phyloP scores from a whole-genome alignment of 805 yeast species.

The Barnettozyma salicaria region DNA sequence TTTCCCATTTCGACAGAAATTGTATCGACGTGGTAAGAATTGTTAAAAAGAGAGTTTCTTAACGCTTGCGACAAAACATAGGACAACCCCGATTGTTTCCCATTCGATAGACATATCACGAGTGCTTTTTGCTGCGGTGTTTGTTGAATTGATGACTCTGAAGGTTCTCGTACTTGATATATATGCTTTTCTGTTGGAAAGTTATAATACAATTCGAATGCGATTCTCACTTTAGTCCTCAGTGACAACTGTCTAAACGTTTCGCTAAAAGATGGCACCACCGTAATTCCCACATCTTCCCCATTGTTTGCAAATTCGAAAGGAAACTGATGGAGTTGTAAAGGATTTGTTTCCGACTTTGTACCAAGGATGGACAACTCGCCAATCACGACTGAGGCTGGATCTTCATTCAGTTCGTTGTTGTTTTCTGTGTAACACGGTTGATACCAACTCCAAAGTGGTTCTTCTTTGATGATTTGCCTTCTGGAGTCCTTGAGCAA shows the following conservation, averaged over 20 bases:
- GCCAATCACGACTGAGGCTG: conserved; percentile 10
- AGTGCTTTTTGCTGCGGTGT: background rate
- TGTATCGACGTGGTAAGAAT: background rate
- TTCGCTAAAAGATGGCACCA: background rate
- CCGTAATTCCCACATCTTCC: background rate
- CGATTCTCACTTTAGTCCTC: conserved; percentile 30
- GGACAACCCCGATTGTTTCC: background rate
- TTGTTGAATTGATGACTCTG: background rate
- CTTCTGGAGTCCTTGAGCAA: conserved; percentile 18
- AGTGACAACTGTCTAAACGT: conserved; percentile 29
- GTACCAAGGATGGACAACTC: conserved; percentile 21
- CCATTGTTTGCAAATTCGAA: background rate
- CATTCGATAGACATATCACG: background rate
- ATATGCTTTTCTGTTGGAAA: conserved; percentile 32
- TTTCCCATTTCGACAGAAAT: conserved; percentile 33
- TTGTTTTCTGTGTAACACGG: conserved; percentile 3
- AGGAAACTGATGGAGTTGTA: conserved; percentile 19
- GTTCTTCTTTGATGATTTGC: conserved; percentile 14
- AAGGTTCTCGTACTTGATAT: conserved; percentile 27
- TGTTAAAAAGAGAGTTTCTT: background rate
- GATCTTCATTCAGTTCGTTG: background rate
- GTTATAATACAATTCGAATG: conserved; percentile 33
- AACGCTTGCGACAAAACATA: background rate
- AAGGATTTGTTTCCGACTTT: conserved; percentile 19
- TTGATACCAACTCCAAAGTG: conserved; percentile 25